Base-by-base conservation (phyloP, 31 red algal genomes). In the Porphyra umbilicalis region DNA sequence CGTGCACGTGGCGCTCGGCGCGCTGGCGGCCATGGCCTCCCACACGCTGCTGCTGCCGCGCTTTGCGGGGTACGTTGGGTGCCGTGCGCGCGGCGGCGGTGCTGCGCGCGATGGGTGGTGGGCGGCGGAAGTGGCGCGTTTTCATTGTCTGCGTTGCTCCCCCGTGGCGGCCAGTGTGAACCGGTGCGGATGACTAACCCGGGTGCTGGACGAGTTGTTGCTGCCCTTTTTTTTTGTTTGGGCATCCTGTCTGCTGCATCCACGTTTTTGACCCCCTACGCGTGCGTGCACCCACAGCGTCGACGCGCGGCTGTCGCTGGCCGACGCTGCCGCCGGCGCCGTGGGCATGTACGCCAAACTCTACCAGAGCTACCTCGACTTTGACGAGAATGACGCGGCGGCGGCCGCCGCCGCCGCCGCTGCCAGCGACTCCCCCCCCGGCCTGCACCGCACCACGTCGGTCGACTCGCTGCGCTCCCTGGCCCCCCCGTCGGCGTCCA, bases 21-120 rank as follows among this genome's bases (percentile, higher is more conserved):
- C 87, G 33, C 76, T 92, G 5, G 84, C 87, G 42, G 90, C 90
- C 0, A 32, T 92, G 37, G 78, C 75, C 0, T 86, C 87, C 39
- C 90, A 92, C 76, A 57, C 86, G 34, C 39, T 92, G 35, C 79
- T 92, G 79, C 87, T 85, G 85, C 90, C 90, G 25, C 80, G 90
- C 25, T 87, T 75, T 87, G 90, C 90, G 0, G 81, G 57, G 57
- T 71, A 71, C 14, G n/a, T n/a, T n/a, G n/a, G n/a, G n/a, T n/a
- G n/a, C n/a, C n/a, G n/a, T n/a, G n/a, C n/a, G n/a, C n/a, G n/a
- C n/a, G n/a, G n/a, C n/a, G n/a, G n/a, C n/a, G n/a, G n/a, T n/a
- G n/a, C n/a, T n/a, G n/a, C n/a, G n/a, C n/a, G n/a, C n/a, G n/a
- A n/a, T n/a, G n/a, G n/a, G n/a, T n/a, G n/a, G n/a, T n/a, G n/a